These are phyloP conservation scores for Oenanthe javanica DNA, from an alignment of 140 eudicot species.

Conservation along the genomic window DNA sequence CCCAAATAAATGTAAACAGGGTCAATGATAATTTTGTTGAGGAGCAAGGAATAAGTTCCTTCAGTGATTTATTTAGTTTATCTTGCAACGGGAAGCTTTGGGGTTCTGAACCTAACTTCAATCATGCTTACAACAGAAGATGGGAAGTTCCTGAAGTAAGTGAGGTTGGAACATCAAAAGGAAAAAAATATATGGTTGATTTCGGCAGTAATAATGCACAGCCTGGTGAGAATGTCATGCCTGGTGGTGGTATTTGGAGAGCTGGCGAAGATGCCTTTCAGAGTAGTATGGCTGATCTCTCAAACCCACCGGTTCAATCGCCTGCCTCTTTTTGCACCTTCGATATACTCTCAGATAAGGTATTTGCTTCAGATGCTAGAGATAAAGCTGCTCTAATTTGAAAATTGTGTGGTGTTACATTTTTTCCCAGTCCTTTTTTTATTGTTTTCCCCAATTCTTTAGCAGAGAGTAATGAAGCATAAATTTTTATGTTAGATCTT, in stretches of 20 bases:
- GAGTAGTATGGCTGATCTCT: constrained; percentile 37
- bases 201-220: constrained; percentile 38
- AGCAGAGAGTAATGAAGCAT: neutral
- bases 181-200: constrained; percentile 42
- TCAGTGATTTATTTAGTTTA: constrained; percentile 35
- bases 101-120: constrained; percentile 31
- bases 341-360: constrained; percentile 58
- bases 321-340: constrained; percentile 41
- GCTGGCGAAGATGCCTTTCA: constrained; percentile 36
- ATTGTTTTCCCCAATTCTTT: neutral
- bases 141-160: constrained; percentile 40
- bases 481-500: neutral
- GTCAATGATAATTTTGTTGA: constrained; percentile 24
- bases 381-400: neutral
- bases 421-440: neutral
- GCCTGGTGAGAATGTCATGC: constrained; percentile 30
- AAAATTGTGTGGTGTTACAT: neutral
- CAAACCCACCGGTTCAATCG: constrained; percentile 43
- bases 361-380: constrained; percentile 7
- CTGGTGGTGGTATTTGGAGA: constrained; percentile 51
- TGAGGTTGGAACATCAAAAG: constrained; percentile 32
- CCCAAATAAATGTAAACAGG: constrained; percentile 34
- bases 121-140: constrained; percentile 26
- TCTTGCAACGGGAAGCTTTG: constrained; percentile 30
- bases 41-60: constrained; percentile 36